Percentiles rank a stretch among this genome's conserved stretches.
Conservation (phyloP, 805 yeast genomes). For the Spathaspora hagerdaliae region DNA sequence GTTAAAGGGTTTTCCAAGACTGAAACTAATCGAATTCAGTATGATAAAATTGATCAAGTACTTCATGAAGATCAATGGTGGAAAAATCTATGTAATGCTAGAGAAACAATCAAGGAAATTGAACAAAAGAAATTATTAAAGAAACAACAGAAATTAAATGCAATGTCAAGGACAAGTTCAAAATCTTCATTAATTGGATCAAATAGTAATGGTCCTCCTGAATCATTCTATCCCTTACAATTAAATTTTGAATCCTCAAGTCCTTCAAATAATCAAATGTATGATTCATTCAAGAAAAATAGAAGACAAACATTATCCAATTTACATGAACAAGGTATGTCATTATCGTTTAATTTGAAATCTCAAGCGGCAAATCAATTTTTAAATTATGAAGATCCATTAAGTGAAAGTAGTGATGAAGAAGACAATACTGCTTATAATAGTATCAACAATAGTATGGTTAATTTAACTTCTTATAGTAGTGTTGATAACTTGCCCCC, state of each 20-base stretch:
- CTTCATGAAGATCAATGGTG: constrained; percentile 82
- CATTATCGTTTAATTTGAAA: constrained; percentile 71
- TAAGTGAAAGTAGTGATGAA: constrained; percentile 6
- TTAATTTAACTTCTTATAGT: neutral
- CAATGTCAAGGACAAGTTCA: neutral
- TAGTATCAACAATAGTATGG: neutral
- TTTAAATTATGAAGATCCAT: constrained; percentile 19
- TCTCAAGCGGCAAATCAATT: constrained; percentile 39
- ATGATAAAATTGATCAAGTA: constrained; percentile 44
- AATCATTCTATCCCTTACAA: constrained; percentile 21
- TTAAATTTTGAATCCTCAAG: constrained; percentile 12
- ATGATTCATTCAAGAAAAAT: constrained; percentile 19
- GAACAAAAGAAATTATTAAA: constrained; percentile 24
- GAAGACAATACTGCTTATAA: constrained; percentile 6
- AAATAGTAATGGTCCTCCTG: constrained; percentile 3
- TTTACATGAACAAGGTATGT: constrained; percentile 64
- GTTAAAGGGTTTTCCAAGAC: constrained; percentile 59
- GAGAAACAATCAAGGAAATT: constrained; percentile 37
- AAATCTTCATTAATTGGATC: neutral
- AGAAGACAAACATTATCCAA: constrained; percentile 55
- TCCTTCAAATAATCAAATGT: constrained; percentile 11
- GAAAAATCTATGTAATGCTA: constrained; percentile 59
- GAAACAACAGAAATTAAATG: neutral
- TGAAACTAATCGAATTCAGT: constrained; percentile 16
- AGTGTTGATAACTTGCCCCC: no score